Evolutionary conservation across 768 basidiomycete genomes (phyloP), one percentile per base, ranked within the genome.

Genomic region (Trametopsis cervina): DNA sequence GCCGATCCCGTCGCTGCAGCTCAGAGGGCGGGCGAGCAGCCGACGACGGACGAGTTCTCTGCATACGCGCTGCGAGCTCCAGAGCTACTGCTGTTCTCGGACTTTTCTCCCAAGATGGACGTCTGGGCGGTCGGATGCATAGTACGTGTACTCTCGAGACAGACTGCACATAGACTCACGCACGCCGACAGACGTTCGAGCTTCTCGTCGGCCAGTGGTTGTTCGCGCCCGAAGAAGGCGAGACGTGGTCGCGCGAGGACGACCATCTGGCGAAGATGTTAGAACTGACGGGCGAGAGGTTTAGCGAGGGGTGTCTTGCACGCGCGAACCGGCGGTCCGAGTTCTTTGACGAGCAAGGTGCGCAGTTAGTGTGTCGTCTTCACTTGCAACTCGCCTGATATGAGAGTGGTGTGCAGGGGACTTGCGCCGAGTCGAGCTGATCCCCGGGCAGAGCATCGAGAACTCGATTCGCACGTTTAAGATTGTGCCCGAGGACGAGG

Each of bases 91-190:
- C 46, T 64, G 13, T 47, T 27, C 7, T 54, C 59, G 2, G 52
- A 54, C 29, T 59, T 56, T 33, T 44, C 49, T 2, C 50, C 61
- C 0, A 54, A 49, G 24, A 40, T 60, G 1, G 62, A 64, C 45
- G 59, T 67, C 24, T 67, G 65, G 65, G 60, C 60, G 40, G 27
- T 66, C 12, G 63, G 64, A 7, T 66, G 63, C 35, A 33, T 64
- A 21, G 63, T 61, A 40, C 35, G 59, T 46, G 7, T 10, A 12
- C 42, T 25, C 17, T 15, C 51, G 2, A n/a, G 33, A 11, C 17
- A 23, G 10, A 25, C 15, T 17, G 42, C 18, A 21, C 25, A 9
- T 7, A 15, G 12, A n/a, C 5, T 38, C 12, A 40, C 4, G 21
- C 15, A 20, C 15, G n/a, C 22, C 4, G 21, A 21, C 35, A 63